Percentiles rank a stretch among this genome's conserved stretches.
phyloP scores from a whole-genome alignment of 768 basidiomycete species.

The Tremella mesenterica region DNA sequence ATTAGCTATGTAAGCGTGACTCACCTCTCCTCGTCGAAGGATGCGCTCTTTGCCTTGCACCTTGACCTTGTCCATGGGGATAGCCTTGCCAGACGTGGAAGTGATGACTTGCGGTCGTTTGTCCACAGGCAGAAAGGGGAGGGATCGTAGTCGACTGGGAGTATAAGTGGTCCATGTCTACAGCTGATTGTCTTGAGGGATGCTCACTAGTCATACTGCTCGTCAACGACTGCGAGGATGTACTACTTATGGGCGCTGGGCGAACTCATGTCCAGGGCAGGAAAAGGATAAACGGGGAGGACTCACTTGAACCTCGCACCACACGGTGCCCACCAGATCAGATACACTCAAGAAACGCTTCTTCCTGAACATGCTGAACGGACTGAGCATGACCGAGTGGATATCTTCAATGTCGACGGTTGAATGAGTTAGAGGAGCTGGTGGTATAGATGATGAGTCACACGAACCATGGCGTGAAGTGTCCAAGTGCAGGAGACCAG shows the following conservation, averaged over 20 bases:
- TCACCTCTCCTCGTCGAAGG: constrained; percentile 39
- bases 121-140: constrained; percentile 33
- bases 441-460: too few species aligned
- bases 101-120: constrained; percentile 38
- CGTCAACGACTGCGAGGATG: background rate
- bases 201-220: background rate
- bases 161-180: background rate
- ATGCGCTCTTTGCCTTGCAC: constrained; percentile 42
- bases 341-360: constrained; percentile 44
- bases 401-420: constrained; percentile 9
- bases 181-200: background rate
- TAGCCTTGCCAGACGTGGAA: constrained; percentile 37
- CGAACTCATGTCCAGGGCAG: background rate
- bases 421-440: background rate
- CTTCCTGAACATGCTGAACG: constrained; percentile 47
- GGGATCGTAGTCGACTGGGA: constrained; percentile 36
- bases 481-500: background rate
- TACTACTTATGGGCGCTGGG: background rate
- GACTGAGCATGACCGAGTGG: background rate
- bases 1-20: constrained; percentile 4
- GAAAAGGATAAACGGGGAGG: background rate
- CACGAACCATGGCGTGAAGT: background rate
- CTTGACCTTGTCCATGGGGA: constrained; percentile 38
- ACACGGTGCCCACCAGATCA: constrained; percentile 44
- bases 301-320: constrained; percentile 46